Conservation (phyloP, 495 filamentous ascomycete genomes). For the Apodospora peruviana region DNA sequence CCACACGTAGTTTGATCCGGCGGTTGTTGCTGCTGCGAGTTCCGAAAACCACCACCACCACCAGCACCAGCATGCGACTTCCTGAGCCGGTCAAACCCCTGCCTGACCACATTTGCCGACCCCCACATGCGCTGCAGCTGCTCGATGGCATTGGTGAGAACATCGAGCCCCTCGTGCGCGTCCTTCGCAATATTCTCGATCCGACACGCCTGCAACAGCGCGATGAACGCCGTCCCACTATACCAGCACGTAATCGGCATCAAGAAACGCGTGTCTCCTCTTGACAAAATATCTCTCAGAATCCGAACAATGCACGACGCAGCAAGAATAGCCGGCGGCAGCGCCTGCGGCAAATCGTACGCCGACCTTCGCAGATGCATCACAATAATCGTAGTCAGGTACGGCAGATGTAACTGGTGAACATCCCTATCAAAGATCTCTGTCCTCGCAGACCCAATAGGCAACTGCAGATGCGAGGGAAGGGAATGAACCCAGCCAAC, state of each 20-base stretch:
- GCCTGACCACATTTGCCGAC: constrained; percentile 26
- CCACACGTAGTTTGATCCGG: not conserved
- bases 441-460: constrained; percentile 22
- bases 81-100: constrained; percentile 26
- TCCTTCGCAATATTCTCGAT: constrained; percentile 22
- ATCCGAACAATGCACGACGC: constrained; percentile 32
- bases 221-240: constrained; percentile 30
- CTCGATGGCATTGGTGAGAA: constrained; percentile 21
- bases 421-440: constrained; percentile 28
- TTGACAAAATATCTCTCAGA: constrained; percentile 26
- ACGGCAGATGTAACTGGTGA: constrained; percentile 32
- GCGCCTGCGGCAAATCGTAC: constrained; percentile 26
- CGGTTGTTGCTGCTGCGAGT: not conserved
- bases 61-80: constrained; percentile 2
- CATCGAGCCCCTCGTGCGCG: constrained; percentile 28
- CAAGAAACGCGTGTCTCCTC: constrained; percentile 29
- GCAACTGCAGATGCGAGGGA: constrained; percentile 26
- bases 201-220: constrained; percentile 26
- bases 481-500: constrained; percentile 27
- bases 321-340: constrained; percentile 30
- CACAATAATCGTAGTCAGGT: constrained; percentile 32
- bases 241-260: constrained; percentile 39
- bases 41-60: too few species aligned
- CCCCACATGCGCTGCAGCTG: constrained; percentile 31
- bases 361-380: constrained; percentile 27